Base-by-base conservation (phyloP, 2,329 filamentous ascomycete genomes). In the Pyrenophora seminiperda region DNA sequence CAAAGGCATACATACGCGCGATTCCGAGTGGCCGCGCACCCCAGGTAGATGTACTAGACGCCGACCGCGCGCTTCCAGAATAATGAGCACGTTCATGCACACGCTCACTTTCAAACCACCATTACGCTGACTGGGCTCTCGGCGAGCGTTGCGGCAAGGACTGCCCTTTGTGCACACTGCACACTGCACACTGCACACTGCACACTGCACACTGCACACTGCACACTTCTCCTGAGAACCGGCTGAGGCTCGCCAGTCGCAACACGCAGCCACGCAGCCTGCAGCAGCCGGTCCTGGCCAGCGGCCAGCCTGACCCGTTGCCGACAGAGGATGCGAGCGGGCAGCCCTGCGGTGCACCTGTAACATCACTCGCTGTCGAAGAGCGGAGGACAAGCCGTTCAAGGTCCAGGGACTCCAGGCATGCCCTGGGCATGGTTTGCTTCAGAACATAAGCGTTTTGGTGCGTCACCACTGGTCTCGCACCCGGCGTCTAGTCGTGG, bases 51-150 rank as follows among this genome's bases (percentile, higher is more conserved):
- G 30, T 19, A 38, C 37, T 30, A 17, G 9, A 36, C 47, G 43
- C 32, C 44, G 50, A 46, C 58, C 58, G 29, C 36, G 18, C 27
- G 42, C 54, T 65, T 61, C 58, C 66, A 62, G 61, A 64, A 62
- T 59, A 54, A 55, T 59, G 48, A 62, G 41, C 41, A 50, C 46
- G 39, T 67, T 66, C 48, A 69, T 71, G 67, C 52, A 65, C 52
- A 65, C 65, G 59, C 62, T 53, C 44, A 53, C 46, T 37, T 55
- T 61, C 57, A 59, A 62, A 62, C 59, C 57, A 42, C 42, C 47
- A 31, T 54, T 36, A 55, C 53, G 53, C 49, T 58, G 53, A 18
- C 29, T 31, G 19, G 29, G 31, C 15, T 33, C 22, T 42, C 47
- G 52, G 59, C 54, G 47, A 56, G 52, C 41, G 50, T 61, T 55